A percentile compares a stretch with the other conserved stretches of the same genome.
phyloP scores from a whole-genome alignment of 768 basidiomycete genomes.

The Lactarius sp. region DNA sequence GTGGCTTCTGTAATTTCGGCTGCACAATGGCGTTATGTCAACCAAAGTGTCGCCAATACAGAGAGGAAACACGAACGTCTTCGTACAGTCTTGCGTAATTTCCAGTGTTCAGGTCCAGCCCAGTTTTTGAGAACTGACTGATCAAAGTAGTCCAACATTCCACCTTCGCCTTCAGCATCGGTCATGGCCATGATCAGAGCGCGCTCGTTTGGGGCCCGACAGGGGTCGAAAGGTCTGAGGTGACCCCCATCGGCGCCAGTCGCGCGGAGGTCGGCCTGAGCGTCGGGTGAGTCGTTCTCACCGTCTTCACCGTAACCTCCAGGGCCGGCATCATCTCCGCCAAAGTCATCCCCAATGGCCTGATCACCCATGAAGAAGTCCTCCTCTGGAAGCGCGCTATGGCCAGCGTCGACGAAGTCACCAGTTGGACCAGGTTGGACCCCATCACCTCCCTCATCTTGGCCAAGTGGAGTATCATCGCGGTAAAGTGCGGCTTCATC shows the following conservation, averaged over 20 bases:
- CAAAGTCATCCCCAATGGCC: slow-evolving; percentile 46
- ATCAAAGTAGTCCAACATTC: slow-evolving; percentile 87
- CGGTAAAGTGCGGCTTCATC: slow-evolving; percentile 61
- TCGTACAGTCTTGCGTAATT: slow-evolving; percentile 74
- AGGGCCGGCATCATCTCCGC: slow-evolving; percentile 29
- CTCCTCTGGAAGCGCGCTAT: slow-evolving; percentile 38
- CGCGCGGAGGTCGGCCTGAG: slow-evolving; percentile 37
- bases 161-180: slow-evolving; percentile 55
- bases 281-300: slow-evolving; percentile 39
- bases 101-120: slow-evolving; percentile 99
- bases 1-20: slow-evolving; percentile 49
- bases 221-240: slow-evolving; percentile 81
- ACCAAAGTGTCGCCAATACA: slow-evolving; percentile 4
- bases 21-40: slow-evolving; percentile 27
- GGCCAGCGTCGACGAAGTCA: slow-evolving; percentile 38
- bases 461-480: slow-evolving; percentile 42
- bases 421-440: slow-evolving; percentile 37
- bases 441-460: slow-evolving; percentile 42
- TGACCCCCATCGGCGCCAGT: slow-evolving; percentile 48
- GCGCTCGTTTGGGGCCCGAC: slow-evolving; percentile 65
- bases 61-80: slow-evolving; percentile 49
- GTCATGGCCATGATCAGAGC: slow-evolving; percentile 87
- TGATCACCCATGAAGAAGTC: slow-evolving; percentile 69
- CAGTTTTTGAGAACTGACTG: slow-evolving; percentile 84
- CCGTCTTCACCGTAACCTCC: slow-evolving; percentile 32